These are phyloP conservation scores for Fusarium sp. DNA, from an alignment of 2,329 filamentous ascomycete genomes.

Conservation along the genomic window DNA sequence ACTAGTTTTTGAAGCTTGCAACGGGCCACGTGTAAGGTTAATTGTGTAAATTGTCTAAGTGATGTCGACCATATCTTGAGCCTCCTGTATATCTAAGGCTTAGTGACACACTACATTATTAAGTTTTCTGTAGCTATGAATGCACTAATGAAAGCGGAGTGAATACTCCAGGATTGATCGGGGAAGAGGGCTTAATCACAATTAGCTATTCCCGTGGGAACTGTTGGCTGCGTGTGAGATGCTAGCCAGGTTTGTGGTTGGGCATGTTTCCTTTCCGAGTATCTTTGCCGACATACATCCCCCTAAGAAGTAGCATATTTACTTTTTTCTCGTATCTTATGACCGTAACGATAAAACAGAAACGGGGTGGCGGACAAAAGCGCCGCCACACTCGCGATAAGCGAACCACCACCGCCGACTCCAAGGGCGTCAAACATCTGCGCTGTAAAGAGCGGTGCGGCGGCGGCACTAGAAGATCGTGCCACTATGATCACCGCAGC, in stretches of 20 bases:
- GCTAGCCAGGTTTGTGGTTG: too few relatives aligned
- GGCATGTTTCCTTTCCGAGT: fast-evolving
- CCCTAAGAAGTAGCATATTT: not conserved
- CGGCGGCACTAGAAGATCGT: not conserved
- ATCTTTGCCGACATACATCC: too few relatives aligned
- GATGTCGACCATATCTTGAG: too few relatives aligned
- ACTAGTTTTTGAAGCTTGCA: not conserved
- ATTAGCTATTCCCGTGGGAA: fast-evolving
- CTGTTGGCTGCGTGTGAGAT: too few relatives aligned
- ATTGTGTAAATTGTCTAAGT: too few relatives aligned
- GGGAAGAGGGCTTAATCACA: too few relatives aligned
- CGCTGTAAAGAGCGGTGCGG: not conserved
- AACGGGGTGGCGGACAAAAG: not conserved
- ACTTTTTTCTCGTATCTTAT: not conserved
- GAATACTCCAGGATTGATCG: too few relatives aligned
- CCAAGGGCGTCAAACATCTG: not conserved
- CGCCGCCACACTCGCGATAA: not conserved
- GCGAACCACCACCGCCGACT: not conserved
- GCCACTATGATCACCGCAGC: not conserved
- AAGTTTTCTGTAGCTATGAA: too few relatives aligned
- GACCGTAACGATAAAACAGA: not conserved
- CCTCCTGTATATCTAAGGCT: too few relatives aligned
- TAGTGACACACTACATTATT: too few relatives aligned
- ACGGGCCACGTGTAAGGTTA: too few relatives aligned
- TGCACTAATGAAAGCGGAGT: too few relatives aligned